Conservation (phyloP, 169 alveolate genomes). For the Eimeria maxima region DNA sequence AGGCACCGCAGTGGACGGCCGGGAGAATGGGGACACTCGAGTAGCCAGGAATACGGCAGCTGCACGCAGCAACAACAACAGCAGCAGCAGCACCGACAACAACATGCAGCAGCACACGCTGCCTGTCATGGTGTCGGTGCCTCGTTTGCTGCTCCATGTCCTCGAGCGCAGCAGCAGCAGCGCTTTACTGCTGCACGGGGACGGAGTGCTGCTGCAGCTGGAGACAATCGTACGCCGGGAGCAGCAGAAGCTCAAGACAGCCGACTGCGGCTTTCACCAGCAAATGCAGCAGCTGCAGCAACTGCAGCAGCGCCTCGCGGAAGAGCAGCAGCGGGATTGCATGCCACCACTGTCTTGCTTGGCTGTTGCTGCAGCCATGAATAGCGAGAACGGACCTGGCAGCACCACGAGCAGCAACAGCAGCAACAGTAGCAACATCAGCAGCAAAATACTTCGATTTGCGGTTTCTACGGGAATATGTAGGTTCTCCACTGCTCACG, state of each 20-base stretch:
- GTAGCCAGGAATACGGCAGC: background rate
- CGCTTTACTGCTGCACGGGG: slow-evolving; percentile 71
- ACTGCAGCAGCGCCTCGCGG: slow-evolving; percentile 75
- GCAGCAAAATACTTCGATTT: slow-evolving; percentile 50
- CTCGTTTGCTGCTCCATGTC: slow-evolving; percentile 70
- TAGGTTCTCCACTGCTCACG: slow-evolving; percentile 66
- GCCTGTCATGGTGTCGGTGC: slow-evolving; percentile 60
- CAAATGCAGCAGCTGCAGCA: slow-evolving; percentile 77
- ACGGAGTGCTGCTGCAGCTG: slow-evolving; percentile 68
- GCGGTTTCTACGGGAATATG: slow-evolving; percentile 65
- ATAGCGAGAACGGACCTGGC: background rate
- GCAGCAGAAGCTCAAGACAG: slow-evolving; percentile 16
- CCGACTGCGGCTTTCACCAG: slow-evolving; percentile 40
- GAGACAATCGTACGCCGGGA: slow-evolving; percentile 22
- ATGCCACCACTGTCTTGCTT: slow-evolving; percentile 56
- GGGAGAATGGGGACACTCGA: slow-evolving; percentile 28
- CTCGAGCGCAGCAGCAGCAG: slow-evolving; percentile 78
- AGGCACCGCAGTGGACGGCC: background rate
- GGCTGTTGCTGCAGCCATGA: background rate
- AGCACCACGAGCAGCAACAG: slow-evolving; percentile 7
- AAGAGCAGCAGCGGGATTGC: slow-evolving; percentile 72
- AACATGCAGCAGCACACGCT: slow-evolving; percentile 54
- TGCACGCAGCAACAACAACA: slow-evolving; percentile 32
- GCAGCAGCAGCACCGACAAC: slow-evolving; percentile 48
- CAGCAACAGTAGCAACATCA: slow-evolving; percentile 42